These are phyloP conservation scores for Verticillium alfalfae DNA, from an alignment of 2,329 filamentous ascomycete species.

Conservation along the genomic window DNA sequence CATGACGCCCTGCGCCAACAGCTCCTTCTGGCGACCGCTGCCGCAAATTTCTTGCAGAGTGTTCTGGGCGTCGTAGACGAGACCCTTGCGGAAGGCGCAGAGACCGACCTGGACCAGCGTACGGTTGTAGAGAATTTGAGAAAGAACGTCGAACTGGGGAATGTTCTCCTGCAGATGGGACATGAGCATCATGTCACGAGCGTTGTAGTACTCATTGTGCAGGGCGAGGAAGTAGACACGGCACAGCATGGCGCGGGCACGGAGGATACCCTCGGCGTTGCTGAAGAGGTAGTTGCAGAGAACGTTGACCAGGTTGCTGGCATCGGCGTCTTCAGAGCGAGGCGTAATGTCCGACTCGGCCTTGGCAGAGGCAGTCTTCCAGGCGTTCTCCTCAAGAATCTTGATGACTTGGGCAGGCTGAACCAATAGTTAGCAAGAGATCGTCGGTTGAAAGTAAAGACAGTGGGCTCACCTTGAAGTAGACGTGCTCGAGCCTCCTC, in stretches of 20 bases:
- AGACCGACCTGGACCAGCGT: slow-evolving; percentile 96
- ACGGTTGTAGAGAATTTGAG: slow-evolving; percentile 97
- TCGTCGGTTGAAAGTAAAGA: background rate
- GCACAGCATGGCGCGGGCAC: slow-evolving; percentile 94
- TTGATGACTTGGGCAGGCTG: slow-evolving; percentile 84
- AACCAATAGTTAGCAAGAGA: slow-evolving; percentile 12
- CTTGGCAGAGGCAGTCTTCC: slow-evolving; percentile 68
- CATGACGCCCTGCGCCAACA: slow-evolving; percentile 95
- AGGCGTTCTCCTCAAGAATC: slow-evolving; percentile 90
- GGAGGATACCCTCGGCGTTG: slow-evolving; percentile 91
- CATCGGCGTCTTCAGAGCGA: slow-evolving; percentile 61
- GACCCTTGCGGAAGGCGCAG: slow-evolving; percentile 93
- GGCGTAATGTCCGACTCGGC: slow-evolving; percentile 79
- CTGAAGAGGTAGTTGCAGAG: slow-evolving; percentile 94
- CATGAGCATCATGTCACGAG: slow-evolving; percentile 99
- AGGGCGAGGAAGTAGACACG: slow-evolving; percentile 98
- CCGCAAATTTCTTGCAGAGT: slow-evolving; percentile 98
- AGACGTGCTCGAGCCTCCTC: slow-evolving; percentile 91
- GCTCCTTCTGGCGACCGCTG: slow-evolving; percentile 94
- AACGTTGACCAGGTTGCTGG: slow-evolving; percentile 70
- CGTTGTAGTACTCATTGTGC: slow-evolving; percentile 96
- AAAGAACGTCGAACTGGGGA: slow-evolving; percentile 90
- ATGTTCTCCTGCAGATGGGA: slow-evolving; percentile 98
- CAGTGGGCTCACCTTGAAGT: slow-evolving; percentile 73
- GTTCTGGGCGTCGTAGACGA: slow-evolving; percentile 96